These are phyloP conservation scores for Caryopteris hybrid DNA, from an alignment of 305 asterid genomes.

Conservation along the genomic window DNA sequence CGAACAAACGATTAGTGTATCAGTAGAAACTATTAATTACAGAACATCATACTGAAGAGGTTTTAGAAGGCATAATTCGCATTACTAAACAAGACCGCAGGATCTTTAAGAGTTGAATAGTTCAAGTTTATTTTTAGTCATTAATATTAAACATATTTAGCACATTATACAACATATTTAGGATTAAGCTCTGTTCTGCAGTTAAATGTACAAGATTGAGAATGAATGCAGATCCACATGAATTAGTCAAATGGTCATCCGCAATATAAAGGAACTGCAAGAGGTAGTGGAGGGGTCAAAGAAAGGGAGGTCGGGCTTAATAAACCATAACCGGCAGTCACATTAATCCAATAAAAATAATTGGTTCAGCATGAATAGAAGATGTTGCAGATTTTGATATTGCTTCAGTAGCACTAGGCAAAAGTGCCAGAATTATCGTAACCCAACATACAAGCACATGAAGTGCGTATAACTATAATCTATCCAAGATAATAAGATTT, in stretches of 20 bases:
- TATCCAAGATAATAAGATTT: slow-evolving; percentile 2
- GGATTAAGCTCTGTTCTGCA: neutral
- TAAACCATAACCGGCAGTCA: neutral
- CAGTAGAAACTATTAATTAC: slow-evolving; percentile 9
- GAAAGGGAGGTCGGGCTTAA: neutral
- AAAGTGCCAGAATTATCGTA: neutral
- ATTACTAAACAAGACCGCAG: neutral
- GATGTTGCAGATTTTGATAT: neutral
- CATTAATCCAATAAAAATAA: neutral
- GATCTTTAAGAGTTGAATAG: neutral
- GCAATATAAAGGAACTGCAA: neutral
- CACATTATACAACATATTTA: neutral
- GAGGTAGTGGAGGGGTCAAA: neutral
- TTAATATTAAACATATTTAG: neutral
- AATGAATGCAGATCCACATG: neutral
- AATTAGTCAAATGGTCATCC: neutral
- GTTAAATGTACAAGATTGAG: neutral
- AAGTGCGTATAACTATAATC: neutral
- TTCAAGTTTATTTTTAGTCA: neutral
- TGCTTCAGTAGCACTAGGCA: slow-evolving; percentile 3
- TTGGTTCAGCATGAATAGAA: neutral
- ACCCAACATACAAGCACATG: slow-evolving; percentile 15
- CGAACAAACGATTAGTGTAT: slow-evolving; percentile 41
- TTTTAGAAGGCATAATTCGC: neutral
- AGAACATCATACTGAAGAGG: neutral